Evolutionary conservation across 2,329 filamentous ascomycete genomes (phyloP).

Genomic region (Parastagonospora avenae): DNA sequence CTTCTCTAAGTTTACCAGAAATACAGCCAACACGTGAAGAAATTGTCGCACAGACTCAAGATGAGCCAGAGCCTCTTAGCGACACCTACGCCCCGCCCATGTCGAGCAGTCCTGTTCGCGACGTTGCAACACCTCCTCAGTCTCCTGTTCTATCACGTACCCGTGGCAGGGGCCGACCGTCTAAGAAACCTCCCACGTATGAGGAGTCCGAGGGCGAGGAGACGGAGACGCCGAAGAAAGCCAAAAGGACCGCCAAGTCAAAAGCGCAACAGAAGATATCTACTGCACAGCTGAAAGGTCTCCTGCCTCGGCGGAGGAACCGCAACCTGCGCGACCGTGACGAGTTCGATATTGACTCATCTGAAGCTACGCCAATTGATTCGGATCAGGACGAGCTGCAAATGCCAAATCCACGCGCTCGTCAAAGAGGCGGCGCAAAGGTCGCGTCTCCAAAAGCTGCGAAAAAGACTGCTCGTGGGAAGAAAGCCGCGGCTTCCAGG

Average conservation of each 20-base stretch:
- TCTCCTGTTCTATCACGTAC: slow-evolving; percentile 21
- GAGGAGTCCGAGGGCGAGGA: slow-evolving; percentile 31
- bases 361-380: slow-evolving; percentile 36
- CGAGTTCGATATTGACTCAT: slow-evolving; percentile 50
- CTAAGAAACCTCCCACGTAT: slow-evolving; percentile 21
- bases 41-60: slow-evolving; percentile 25
- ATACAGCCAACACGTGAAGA: slow-evolving; percentile 32
- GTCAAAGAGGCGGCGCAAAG: slow-evolving; percentile 22
- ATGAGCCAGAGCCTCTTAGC: slow-evolving; percentile 40
- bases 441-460: slow-evolving; percentile 25
- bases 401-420: slow-evolving; percentile 29
- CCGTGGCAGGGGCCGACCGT: slow-evolving; percentile 20
- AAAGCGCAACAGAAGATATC: slow-evolving; percentile 43
- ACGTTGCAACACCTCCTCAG: slow-evolving; percentile 18
- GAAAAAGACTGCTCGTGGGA: slow-evolving; percentile 31
- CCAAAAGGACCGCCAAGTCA: slow-evolving; percentile 20
- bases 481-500: slow-evolving; percentile 24
- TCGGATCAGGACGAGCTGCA: slow-evolving; percentile 52
- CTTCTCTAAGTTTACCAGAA: slow-evolving; percentile 43
- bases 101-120: slow-evolving; percentile 47
- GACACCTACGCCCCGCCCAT: slow-evolving; percentile 52
- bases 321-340: slow-evolving; percentile 33
- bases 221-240: slow-evolving; percentile 28
- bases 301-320: slow-evolving; percentile 51
- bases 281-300: slow-evolving; percentile 51